Percentiles rank a stretch among this genome's conserved stretches.
Evolutionary conservation across 495 filamentous ascomycete species (phyloP).

Genomic region (Annulohypoxylon moriforme): DNA sequence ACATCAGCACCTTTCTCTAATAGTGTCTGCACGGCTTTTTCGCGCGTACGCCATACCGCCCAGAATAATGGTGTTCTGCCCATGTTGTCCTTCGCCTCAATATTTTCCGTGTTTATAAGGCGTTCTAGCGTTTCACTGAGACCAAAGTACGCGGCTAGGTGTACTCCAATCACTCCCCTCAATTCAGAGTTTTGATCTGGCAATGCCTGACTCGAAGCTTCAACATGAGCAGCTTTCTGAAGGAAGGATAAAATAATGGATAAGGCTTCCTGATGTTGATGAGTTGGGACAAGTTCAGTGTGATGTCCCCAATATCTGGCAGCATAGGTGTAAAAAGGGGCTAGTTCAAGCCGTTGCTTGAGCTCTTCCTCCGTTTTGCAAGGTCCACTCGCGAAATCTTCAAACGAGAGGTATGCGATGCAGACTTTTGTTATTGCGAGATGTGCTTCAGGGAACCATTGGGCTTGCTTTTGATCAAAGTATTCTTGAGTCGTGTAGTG

Average conservation of each 20-base stretch:
- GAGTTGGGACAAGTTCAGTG: not conserved
- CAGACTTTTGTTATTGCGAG: not conserved
- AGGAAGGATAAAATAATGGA: not conserved
- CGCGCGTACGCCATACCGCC: too few species aligned
- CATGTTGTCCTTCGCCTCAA: too few species aligned
- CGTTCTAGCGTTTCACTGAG: too few species aligned
- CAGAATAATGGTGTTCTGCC: too few species aligned
- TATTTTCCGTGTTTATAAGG: too few species aligned
- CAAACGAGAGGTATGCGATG: not conserved
- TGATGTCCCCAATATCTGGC: not conserved
- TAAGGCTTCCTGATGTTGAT: not conserved
- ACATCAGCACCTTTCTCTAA: too few species aligned
- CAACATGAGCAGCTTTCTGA: not conserved
- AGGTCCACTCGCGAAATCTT: not conserved
- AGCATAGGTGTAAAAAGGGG: not conserved
- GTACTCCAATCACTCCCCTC: too few species aligned
- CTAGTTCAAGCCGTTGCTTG: not conserved
- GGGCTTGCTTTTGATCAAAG: not conserved
- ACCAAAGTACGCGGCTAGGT: too few species aligned
- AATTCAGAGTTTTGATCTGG: too few species aligned
- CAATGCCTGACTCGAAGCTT: not conserved
- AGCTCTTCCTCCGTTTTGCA: not conserved
- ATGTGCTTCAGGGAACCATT: not conserved
- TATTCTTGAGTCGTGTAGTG: slow-evolving; percentile 53
- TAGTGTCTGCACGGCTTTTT: too few species aligned